These are phyloP conservation scores for Aegilops bicornis DNA, from an alignment of 176 grass and related monocot species.

Conservation along the genomic window DNA sequence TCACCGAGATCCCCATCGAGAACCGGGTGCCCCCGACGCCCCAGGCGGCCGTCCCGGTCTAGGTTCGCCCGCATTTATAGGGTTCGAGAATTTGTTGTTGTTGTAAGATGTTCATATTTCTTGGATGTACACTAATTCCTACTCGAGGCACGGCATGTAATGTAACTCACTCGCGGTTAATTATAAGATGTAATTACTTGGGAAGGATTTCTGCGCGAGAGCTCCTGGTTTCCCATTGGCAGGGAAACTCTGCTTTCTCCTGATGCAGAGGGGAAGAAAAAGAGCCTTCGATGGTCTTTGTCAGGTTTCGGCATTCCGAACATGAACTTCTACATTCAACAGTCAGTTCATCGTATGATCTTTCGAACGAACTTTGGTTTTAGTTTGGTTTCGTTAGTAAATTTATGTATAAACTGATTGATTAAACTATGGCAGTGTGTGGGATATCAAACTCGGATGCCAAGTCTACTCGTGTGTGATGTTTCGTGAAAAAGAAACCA, in stretches of 20 bases:
- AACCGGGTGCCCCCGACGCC: slow-evolving; percentile 75
- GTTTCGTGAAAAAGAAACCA: too few species aligned
- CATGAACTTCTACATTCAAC: background rate
- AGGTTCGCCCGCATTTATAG: slow-evolving; percentile 28
- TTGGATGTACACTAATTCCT: slow-evolving; percentile 37
- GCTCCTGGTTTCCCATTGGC: background rate
- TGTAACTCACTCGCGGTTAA: slow-evolving; percentile 36
- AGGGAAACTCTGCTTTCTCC: background rate
- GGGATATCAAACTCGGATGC: too few species aligned
- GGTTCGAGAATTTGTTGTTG: slow-evolving; percentile 26
- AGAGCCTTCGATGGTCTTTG: background rate
- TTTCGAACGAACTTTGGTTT: background rate
- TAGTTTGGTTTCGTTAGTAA: background rate
- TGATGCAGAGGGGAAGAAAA: background rate
- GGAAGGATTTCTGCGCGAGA: background rate
- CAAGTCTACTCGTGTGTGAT: too few species aligned
- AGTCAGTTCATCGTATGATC: background rate
- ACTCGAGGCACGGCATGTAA: slow-evolving; percentile 31
- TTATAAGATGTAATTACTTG: slow-evolving; percentile 53
- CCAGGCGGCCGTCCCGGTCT: slow-evolving; percentile 46
- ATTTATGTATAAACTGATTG: background rate
- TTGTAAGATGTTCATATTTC: slow-evolving; percentile 54
- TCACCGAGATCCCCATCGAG: slow-evolving; percentile 84
- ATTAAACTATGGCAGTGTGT: background rate
- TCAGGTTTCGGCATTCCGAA: background rate